Base-by-base conservation (phyloP, 2,329 filamentous ascomycete genomes). In the Penicillium rolfsii region DNA sequence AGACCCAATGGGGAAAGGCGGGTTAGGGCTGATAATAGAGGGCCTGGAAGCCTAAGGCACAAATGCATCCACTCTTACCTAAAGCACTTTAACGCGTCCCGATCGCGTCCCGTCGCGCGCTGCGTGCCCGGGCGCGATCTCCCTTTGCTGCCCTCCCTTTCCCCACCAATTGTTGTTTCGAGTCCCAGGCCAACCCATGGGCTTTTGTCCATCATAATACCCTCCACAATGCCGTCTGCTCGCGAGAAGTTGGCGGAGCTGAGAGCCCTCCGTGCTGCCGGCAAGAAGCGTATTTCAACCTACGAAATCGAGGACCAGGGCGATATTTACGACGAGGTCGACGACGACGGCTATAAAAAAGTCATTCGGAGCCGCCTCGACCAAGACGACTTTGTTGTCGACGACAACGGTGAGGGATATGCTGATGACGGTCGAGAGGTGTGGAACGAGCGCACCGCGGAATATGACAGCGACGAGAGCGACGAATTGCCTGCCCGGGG, bases 341-440 rank as follows among this genome's bases (percentile, higher is more conserved):
- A 98, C 73, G 95, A 99, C 71, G 94, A 95, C 72, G 91, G 91
- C 55, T 99, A 99, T 83, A 97, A 97, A 82, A 96, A 96, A 76
- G 89, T 98, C 67, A 93, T 99, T 14, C 87, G 95, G 45, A 87
- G 89, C 58, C 89, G 95, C 50, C 83, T 99, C 55, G 91, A 98
- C 73, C 85, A 96, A 71, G 95, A 99, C 71, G 95, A 99, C 79
- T 99, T 99, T 72, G 94, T 99, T 55, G 93, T 99, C 62, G 95
- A 98, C 81, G 95, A 99, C 80, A 96, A 97, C 80, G 94, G 94
- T 72, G 92, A 94, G 74, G 94, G 95, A 40, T 99, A 99, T 73
- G 94, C 92, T 67, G 94, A 98, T 75, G 95, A 98, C 73, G 95
- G 95, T 62, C 74, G 95, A 58, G 93, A 97, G 79, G 95, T 98